A percentile compares a stretch with the other conserved stretches of the same genome.
These are phyloP conservation scores for Annona squamosa DNA, from an alignment of 164 flowering plant species.

Conservation along the genomic window DNA sequence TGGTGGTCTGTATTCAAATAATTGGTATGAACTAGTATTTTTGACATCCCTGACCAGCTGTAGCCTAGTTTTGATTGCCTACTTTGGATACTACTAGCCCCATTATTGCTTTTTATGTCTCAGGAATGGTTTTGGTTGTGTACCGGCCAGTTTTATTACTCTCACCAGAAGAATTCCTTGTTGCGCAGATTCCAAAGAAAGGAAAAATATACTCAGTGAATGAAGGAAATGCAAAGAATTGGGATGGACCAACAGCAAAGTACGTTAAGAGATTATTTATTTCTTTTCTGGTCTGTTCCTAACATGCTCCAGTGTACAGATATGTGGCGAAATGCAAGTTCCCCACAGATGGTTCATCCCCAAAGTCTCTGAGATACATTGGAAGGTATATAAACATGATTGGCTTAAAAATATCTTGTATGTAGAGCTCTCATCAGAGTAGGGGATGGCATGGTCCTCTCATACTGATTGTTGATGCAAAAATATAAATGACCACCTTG, in stretches of 20 bases:
- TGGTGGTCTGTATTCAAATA: too few species aligned
- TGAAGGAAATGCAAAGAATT: conserved; percentile 97
- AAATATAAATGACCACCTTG: neutral
- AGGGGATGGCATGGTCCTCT: neutral
- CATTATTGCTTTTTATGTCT: neutral
- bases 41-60: too few species aligned
- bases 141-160: neutral
- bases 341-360: conserved; percentile 74
- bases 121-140: neutral
- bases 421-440: neutral
- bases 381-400: conserved; percentile 55
- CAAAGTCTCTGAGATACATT: conserved; percentile 89
- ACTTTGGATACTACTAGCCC: too few species aligned
- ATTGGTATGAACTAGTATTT: too few species aligned
- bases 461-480: too few species aligned
- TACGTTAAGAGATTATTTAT: conserved; percentile 21
- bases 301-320: conserved; percentile 28
- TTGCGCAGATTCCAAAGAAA: conserved; percentile 81
- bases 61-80: too few species aligned
- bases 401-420: neutral
- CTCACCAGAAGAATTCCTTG: neutral
- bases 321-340: conserved; percentile 89
- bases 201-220: conserved; percentile 98
- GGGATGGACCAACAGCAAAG: conserved; percentile 95
- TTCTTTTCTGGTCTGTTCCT: conserved; percentile 1